These are phyloP conservation scores for Phytophthora cryptogea DNA, from an alignment of 352 stramenopile species.

Conservation along the genomic window DNA sequence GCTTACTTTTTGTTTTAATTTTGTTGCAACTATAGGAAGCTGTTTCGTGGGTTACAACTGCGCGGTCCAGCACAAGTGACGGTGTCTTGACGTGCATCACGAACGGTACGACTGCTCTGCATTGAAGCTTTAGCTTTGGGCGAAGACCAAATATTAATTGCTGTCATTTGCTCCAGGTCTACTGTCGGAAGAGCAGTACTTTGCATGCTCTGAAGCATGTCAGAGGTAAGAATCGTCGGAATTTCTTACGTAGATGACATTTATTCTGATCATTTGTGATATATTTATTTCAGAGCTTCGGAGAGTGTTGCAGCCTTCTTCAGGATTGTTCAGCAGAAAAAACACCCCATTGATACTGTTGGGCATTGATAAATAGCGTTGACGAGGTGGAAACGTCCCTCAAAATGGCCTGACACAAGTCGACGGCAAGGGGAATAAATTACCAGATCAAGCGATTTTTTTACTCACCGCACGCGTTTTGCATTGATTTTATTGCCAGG, in stretches of 20 bases:
- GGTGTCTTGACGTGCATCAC: slow-evolving; percentile 82
- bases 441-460: slow-evolving; percentile 1
- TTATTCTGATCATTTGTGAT: slow-evolving; percentile 1
- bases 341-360: slow-evolving; percentile 42
- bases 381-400: not conserved
- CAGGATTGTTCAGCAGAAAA: slow-evolving; percentile 81
- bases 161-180: slow-evolving; percentile 39
- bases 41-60: slow-evolving; percentile 65
- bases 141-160: not conserved
- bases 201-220: slow-evolving; percentile 81
- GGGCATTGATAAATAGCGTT: slow-evolving; percentile 23
- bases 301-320: slow-evolving; percentile 79
- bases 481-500: slow-evolving; percentile 12
- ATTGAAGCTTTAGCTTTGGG: not conserved
- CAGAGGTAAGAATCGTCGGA: slow-evolving; percentile 45
- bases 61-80: slow-evolving; percentile 63
- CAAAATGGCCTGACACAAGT: slow-evolving; percentile 1
- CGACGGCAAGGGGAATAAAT: not conserved
- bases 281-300: slow-evolving; percentile 42
- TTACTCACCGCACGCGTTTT: slow-evolving; percentile 14
- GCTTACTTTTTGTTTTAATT: too few species aligned
- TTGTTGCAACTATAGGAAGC: slow-evolving; percentile 40
- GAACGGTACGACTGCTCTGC: slow-evolving; percentile 43
- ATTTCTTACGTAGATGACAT: not conserved
- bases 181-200: slow-evolving; percentile 82